Percentiles rank a stretch among this genome's conserved stretches.
phyloP scores from a whole-genome alignment of 768 basidiomycete genomes.

The Tubosaeta sp. region DNA sequence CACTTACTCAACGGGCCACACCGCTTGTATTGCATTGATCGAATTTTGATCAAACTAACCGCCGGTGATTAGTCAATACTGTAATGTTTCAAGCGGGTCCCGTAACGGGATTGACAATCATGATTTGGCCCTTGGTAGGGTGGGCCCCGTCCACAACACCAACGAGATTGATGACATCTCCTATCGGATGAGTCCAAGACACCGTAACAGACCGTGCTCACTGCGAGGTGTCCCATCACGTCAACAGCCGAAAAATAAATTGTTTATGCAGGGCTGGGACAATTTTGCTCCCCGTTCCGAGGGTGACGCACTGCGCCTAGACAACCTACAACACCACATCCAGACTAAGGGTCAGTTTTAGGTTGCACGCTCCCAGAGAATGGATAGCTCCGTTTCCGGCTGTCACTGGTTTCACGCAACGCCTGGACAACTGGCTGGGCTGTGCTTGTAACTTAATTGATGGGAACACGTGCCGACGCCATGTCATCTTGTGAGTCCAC shows the following conservation, averaged over 20 bases:
- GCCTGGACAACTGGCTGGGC: constrained; percentile 16
- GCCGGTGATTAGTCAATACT: constrained; percentile 32
- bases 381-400: constrained; percentile 20
- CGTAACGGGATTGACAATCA: constrained; percentile 36
- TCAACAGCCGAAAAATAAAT: constrained; percentile 5
- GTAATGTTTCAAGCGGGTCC: constrained; percentile 26
- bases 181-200: constrained; percentile 15
- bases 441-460: constrained; percentile 30
- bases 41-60: constrained; percentile 27
- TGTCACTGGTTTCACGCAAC: constrained; percentile 28
- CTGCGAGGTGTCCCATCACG: constrained; percentile 15
- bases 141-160: constrained; percentile 7
- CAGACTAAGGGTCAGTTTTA: not conserved
- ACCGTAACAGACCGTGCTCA: constrained; percentile 18
- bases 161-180: constrained; percentile 5
- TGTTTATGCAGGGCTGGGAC: constrained; percentile 6
- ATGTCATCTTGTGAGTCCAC: constrained; percentile 14
- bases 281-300: constrained; percentile 2
- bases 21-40: constrained; percentile 27
- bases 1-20: constrained; percentile 30
- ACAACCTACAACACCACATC: constrained; percentile 7
- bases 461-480: constrained; percentile 18
- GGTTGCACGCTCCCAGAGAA: constrained; percentile 8
- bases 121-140: constrained; percentile 8
- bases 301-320: constrained; percentile 9